These are phyloP conservation scores for Aspergillus diversus DNA, from an alignment of 495 filamentous ascomycete genomes.

Conservation along the genomic window DNA sequence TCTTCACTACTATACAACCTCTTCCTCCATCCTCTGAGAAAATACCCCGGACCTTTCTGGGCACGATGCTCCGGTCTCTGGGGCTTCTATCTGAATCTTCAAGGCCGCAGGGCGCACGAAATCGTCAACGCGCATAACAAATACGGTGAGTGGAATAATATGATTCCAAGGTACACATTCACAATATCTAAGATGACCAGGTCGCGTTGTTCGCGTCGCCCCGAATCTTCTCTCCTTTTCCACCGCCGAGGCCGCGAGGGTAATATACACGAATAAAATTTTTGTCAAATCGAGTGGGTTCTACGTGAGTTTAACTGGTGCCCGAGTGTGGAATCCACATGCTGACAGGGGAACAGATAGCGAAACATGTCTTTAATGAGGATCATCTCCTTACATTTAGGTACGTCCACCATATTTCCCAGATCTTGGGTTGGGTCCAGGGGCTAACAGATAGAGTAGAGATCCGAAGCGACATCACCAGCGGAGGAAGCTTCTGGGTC, in stretches of 20 bases:
- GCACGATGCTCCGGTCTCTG: not conserved
- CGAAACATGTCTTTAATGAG: not conserved
- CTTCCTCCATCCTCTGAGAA: not conserved
- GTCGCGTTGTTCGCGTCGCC: not conserved
- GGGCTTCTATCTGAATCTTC: not conserved
- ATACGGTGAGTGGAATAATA: not conserved
- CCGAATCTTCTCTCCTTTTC: conserved; percentile 3
- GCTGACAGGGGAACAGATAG: not conserved
- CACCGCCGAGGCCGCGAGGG: not conserved
- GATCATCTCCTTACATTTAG: conserved; percentile 2
- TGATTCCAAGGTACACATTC: not conserved
- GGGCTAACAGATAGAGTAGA: not conserved
- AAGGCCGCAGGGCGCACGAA: not conserved
- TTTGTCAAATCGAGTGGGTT: not conserved
- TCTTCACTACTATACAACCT: not conserved
- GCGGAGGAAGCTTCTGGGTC: not conserved
- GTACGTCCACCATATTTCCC: not conserved
- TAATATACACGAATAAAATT: not conserved
- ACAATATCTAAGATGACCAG: not conserved
- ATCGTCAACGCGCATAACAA: not conserved
- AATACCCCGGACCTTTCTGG: not conserved
- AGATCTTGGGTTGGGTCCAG: not conserved
- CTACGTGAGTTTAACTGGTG: not conserved
- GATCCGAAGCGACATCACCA: not conserved
- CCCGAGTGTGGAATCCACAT: not conserved